Percentiles rank a stretch among this genome's conserved stretches.
phyloP scores from a whole-genome alignment of 441 rosid genomes.

The Erodium trifolium region DNA sequence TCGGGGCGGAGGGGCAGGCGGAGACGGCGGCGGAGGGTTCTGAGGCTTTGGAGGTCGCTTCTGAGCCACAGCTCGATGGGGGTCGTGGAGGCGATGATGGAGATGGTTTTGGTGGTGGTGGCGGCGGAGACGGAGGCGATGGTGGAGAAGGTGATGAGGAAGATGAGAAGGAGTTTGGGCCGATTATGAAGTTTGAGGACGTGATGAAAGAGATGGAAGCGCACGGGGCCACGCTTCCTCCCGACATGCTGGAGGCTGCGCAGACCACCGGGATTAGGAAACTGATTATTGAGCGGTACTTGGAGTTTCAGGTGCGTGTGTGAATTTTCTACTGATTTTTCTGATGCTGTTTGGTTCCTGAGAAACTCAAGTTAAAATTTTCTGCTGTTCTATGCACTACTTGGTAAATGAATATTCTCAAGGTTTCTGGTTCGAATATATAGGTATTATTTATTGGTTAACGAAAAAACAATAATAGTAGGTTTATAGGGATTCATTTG shows the following conservation, averaged over 20 bases:
- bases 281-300: slow-evolving; percentile 61
- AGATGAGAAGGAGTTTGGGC: slow-evolving; percentile 78
- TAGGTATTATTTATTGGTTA: background rate
- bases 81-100: slow-evolving; percentile 26
- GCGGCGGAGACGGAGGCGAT: slow-evolving; percentile 17
- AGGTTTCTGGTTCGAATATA: background rate
- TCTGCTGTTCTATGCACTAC: background rate
- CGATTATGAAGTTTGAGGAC: slow-evolving; percentile 70
- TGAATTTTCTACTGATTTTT: background rate
- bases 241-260: slow-evolving; percentile 82
- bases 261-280: slow-evolving; percentile 66
- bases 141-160: slow-evolving; percentile 33
- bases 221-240: slow-evolving; percentile 61
- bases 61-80: slow-evolving; percentile 18
- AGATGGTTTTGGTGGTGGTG: background rate
- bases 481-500: background rate
- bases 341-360: slow-evolving; percentile 2
- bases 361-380: background rate
- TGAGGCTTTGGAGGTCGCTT: slow-evolving; percentile 21
- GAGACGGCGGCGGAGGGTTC: slow-evolving; percentile 24
- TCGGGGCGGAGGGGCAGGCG: slow-evolving; percentile 21
- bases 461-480: background rate
- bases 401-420: background rate
- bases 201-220: slow-evolving; percentile 64
- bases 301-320: slow-evolving; percentile 66